Percentiles rank a stretch among this genome's conserved stretches.
These are phyloP conservation scores for Chlamydomonas sp. DNA, from an alignment of 139 green algal species.

Conservation along the genomic window DNA sequence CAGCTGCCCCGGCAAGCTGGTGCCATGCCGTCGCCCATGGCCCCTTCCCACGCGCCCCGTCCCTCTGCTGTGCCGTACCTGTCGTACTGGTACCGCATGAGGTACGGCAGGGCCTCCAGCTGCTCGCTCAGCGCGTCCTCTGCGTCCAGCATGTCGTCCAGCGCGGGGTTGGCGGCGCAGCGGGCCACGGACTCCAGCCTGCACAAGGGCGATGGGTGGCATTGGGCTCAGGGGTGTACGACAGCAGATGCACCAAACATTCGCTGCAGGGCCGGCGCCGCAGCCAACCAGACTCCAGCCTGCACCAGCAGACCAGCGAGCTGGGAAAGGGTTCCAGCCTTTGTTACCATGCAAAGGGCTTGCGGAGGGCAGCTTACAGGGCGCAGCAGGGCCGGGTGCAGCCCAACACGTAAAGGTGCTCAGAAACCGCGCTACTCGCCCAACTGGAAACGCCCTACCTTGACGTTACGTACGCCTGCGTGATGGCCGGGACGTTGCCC, in stretches of 20 bases:
- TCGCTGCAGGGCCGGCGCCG: no score
- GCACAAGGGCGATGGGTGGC: background rate
- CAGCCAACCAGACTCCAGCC: no score
- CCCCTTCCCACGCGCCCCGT: background rate
- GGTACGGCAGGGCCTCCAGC: conserved; percentile 92
- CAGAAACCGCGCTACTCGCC: no score
- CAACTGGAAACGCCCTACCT: conserved; percentile 30
- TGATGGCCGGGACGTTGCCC: conserved; percentile 93
- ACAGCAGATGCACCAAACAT: no score
- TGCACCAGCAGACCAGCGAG: no score
- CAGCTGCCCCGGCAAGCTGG: background rate
- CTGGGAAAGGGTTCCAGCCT: no score
- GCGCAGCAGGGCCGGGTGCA: no score
- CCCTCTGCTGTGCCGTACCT: conserved; percentile 46
- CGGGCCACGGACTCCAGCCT: conserved; percentile 83
- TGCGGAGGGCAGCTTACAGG: no score
- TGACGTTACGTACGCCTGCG: conserved; percentile 89
- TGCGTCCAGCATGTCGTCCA: conserved; percentile 94
- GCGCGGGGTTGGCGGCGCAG: conserved; percentile 63
- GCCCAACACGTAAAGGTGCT: no score
- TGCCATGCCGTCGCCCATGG: background rate
- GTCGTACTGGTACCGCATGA: conserved; percentile 94
- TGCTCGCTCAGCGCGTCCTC: conserved; percentile 95
- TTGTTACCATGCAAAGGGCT: no score
- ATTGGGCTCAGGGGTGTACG: background rate